Conservation (phyloP, 23 red algal genomes). For the Cyanidiococcus yangmingshanensis region DNA sequence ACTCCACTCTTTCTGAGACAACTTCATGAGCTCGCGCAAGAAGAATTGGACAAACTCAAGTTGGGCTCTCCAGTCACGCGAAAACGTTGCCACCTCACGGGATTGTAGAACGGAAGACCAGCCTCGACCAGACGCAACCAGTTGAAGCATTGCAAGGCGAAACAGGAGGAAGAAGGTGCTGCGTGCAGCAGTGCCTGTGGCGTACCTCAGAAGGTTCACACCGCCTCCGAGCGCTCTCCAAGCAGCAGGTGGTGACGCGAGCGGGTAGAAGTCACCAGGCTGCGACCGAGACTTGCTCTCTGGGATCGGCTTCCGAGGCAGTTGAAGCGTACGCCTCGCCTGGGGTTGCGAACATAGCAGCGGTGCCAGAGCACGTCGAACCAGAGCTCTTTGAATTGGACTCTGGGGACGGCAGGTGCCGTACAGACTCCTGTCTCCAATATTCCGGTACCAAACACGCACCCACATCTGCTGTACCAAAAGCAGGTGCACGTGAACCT, state of each 20-base stretch:
- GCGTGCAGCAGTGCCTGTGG: neutral
- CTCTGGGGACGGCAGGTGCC: neutral
- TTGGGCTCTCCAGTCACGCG: neutral
- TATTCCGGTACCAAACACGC: neutral
- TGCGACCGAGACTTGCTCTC: neutral
- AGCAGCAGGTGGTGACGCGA: neutral
- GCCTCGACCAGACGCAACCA: neutral
- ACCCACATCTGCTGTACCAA: neutral
- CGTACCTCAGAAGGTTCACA: neutral
- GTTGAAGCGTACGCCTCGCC: neutral
- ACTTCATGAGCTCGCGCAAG: neutral
- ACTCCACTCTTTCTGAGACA: neutral
- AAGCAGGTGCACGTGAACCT: neutral
- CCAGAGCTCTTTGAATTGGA: neutral
- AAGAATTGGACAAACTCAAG: constrained; percentile 1
- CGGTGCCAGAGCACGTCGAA: neutral
- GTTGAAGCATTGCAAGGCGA: neutral
- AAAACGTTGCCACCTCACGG: neutral
- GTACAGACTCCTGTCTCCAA: neutral
- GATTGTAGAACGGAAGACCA: neutral
- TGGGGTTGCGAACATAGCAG: neutral
- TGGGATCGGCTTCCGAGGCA: neutral
- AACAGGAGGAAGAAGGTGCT: constrained; percentile 5
- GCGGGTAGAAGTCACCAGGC: neutral
- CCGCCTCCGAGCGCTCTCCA: neutral